Evolutionary conservation across 2,329 filamentous ascomycete species (phyloP).

Genomic region (Hirsutella thompsonii): DNA sequence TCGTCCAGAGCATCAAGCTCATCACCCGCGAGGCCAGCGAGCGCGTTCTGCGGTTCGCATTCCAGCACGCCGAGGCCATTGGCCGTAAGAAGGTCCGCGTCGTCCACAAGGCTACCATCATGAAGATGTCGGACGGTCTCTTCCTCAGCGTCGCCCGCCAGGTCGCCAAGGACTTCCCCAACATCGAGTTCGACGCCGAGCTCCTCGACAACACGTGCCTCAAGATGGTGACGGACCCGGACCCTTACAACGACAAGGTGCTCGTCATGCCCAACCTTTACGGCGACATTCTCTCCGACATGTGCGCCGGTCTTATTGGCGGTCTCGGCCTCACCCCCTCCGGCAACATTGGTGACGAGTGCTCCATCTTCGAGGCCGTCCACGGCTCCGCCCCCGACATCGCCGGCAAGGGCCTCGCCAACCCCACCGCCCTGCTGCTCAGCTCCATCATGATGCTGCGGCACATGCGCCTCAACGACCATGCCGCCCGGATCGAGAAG

Average conservation of each 20-base stretch:
- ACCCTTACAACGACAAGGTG: conserved; percentile 98
- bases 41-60: conserved; percentile 91
- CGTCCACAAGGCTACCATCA: conserved; percentile 99
- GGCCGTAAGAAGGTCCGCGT: conserved; percentile 94
- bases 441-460: conserved; percentile 99
- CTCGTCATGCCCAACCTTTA: conserved; percentile 98
- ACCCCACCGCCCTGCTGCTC: conserved; percentile 91
- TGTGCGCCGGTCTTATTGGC: conserved; percentile 97
- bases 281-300: conserved; percentile 98
- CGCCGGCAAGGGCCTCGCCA: conserved; percentile 88
- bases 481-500: conserved; percentile 81
- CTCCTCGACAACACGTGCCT: conserved; percentile 98
- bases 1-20: conserved; percentile 99
- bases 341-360: conserved; percentile 97
- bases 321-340: conserved; percentile 94
- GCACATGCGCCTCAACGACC: conserved; percentile 83
- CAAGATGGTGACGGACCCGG: conserved; percentile 94
- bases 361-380: conserved; percentile 99
- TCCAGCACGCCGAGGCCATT: conserved; percentile 91
- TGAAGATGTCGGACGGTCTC: conserved; percentile 99
- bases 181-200: conserved; percentile 94
- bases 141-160: conserved; percentile 82
- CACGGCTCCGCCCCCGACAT: conserved; percentile 97
- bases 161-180: conserved; percentile 88
- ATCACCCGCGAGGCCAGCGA: conserved; percentile 92